Percentiles rank a stretch among this genome's conserved stretches.
phyloP scores from a whole-genome alignment of 139 green algal species.

The Diplosphaera chodatii region DNA sequence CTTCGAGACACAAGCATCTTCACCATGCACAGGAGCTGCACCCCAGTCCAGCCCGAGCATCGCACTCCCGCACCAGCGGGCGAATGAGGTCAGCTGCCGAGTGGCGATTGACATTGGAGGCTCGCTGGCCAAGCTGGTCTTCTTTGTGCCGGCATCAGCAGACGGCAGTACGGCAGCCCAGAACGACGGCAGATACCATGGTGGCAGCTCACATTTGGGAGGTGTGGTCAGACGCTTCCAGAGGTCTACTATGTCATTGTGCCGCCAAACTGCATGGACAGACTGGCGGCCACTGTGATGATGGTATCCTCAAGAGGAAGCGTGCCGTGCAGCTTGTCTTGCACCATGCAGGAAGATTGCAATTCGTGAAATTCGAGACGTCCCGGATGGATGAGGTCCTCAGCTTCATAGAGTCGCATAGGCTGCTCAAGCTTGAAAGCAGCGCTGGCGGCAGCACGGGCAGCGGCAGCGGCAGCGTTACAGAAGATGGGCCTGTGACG shows the following conservation, averaged over 20 bases:
- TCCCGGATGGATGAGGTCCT: conserved; percentile 75
- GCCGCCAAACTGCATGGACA: too few relatives aligned
- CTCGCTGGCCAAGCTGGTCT: conserved; percentile 95
- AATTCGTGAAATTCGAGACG: conserved; percentile 99
- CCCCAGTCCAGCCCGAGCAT: conserved; percentile 70
- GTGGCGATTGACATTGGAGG: conserved; percentile 94
- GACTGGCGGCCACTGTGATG: too few relatives aligned
- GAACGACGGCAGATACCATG: too few relatives aligned
- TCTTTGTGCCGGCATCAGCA: conserved; percentile 72
- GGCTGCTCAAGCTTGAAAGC: conserved; percentile 59
- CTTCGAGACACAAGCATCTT: too few relatives aligned
- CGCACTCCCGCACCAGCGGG: conserved; percentile 83
- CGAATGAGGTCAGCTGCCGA: conserved; percentile 67
- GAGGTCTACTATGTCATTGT: too few relatives aligned
- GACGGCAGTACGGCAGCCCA: background rate
- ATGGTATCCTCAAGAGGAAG: too few relatives aligned
- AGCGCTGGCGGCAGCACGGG: conserved; percentile 7
- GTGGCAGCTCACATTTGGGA: too few relatives aligned
- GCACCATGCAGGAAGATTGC: conserved; percentile 59
- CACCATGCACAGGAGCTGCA: too few relatives aligned
- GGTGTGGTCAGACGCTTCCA: too few relatives aligned
- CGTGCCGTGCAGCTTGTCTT: too few relatives aligned
- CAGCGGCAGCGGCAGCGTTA: background rate
- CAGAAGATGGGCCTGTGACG: too few relatives aligned
- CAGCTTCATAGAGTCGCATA: conserved; percentile 91